phyloP scores from a whole-genome alignment of 2,329 filamentous ascomycete species.

The Boeremia lycopersici region DNA sequence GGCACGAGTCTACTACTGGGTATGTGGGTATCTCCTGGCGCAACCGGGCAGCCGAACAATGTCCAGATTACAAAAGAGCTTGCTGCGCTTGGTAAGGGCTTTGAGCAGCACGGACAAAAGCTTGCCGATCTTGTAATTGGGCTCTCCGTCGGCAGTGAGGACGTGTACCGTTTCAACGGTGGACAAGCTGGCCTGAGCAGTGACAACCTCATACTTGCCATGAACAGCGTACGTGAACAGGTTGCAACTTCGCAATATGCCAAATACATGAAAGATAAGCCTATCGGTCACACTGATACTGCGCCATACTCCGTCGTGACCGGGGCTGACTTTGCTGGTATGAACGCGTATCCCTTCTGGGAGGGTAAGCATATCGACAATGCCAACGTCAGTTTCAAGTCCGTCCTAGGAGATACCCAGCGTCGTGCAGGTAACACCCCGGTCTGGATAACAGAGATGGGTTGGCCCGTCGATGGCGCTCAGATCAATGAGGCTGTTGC shows the following conservation, averaged over 20 bases:
- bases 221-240: constrained; percentile 36
- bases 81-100: constrained; percentile 37
- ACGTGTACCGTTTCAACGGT: constrained; percentile 63
- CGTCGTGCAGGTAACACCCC: constrained; percentile 27
- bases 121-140: constrained; percentile 58
- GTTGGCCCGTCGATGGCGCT: constrained; percentile 36
- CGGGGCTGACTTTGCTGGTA: constrained; percentile 41
- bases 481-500: constrained; percentile 20
- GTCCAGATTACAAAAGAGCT: constrained; percentile 34
- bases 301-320: constrained; percentile 30
- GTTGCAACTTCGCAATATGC: constrained; percentile 66
- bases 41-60: constrained; percentile 49
- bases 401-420: constrained; percentile 27
- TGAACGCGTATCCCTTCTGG: constrained; percentile 45
- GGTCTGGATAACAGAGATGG: constrained; percentile 46
- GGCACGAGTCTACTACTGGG: constrained; percentile 41
- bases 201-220: constrained; percentile 66
- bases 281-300: constrained; percentile 49
- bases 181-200: constrained; percentile 68
- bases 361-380: constrained; percentile 37
- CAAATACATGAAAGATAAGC: constrained; percentile 46
- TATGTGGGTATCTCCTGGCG: constrained; percentile 33
- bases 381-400: constrained; percentile 46
- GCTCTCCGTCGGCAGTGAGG: constrained; percentile 44
- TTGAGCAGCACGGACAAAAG: constrained; percentile 45